phyloP scores from a whole-genome alignment of 2,329 filamentous ascomycete species.

The Alternaria brassicae region DNA sequence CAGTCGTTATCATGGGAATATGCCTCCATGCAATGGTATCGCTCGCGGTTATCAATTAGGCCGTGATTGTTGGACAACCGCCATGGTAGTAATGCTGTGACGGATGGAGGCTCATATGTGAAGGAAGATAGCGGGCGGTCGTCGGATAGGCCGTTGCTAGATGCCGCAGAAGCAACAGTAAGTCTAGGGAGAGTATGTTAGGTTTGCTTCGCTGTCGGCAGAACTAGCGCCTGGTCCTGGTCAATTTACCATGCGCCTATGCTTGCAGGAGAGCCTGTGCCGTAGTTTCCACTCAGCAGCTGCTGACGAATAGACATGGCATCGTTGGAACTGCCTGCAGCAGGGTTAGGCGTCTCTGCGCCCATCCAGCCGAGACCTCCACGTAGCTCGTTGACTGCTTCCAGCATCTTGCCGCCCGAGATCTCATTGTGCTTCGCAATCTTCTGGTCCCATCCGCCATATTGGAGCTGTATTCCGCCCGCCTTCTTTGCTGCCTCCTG shows the following conservation, averaged over 20 bases:
- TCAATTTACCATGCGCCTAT: slow-evolving; percentile 62
- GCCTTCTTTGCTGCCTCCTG: slow-evolving; percentile 89
- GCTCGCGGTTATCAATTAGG: slow-evolving; percentile 13
- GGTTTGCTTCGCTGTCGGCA: background rate
- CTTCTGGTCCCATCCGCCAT: slow-evolving; percentile 90
- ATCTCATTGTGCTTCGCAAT: slow-evolving; percentile 86
- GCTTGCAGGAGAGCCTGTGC: slow-evolving; percentile 60
- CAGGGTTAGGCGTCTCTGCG: slow-evolving; percentile 40
- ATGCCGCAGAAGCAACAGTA: background rate
- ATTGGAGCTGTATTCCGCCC: slow-evolving; percentile 86
- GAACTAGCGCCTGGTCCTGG: background rate
- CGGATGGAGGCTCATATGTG: background rate
- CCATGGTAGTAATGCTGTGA: slow-evolving; percentile 7
- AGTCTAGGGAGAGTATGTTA: background rate
- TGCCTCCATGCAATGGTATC: slow-evolving; percentile 30
- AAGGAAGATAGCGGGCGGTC: background rate
- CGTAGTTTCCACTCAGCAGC: slow-evolving; percentile 64
- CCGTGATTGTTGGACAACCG: slow-evolving; percentile 14
- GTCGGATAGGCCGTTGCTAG: background rate
- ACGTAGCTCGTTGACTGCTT: slow-evolving; percentile 79
- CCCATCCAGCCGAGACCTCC: slow-evolving; percentile 81
- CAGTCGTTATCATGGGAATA: slow-evolving; percentile 43
- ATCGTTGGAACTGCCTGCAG: slow-evolving; percentile 33
- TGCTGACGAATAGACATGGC: slow-evolving; percentile 54
- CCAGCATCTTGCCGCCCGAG: slow-evolving; percentile 80